A percentile compares a stretch with the other conserved stretches of the same genome.
These are phyloP conservation scores for Xylaria sp. DNA, from an alignment of 2,329 filamentous ascomycete species.

Conservation along the genomic window DNA sequence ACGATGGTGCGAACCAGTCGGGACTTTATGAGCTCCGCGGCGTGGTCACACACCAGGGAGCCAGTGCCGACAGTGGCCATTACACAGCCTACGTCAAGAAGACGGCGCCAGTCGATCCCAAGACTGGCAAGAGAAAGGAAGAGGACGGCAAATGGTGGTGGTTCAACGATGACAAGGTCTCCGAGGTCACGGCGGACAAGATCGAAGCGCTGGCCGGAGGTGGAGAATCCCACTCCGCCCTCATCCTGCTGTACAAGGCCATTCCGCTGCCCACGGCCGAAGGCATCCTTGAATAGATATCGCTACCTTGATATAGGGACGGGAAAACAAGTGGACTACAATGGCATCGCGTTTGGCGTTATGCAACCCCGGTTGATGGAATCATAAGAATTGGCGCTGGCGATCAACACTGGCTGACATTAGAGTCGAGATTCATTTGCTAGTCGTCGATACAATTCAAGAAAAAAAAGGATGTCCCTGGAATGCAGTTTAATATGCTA, in stretches of 20 bases:
- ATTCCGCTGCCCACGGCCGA: constrained; percentile 73
- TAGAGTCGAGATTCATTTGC: constrained; percentile 32
- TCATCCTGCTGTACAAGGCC: constrained; percentile 82
- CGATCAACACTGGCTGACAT: constrained; percentile 34
- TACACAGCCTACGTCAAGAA: constrained; percentile 99
- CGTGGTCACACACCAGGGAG: constrained; percentile 95
- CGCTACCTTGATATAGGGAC: neutral
- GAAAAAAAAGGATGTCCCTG: neutral
- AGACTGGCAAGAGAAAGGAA: constrained; percentile 78
- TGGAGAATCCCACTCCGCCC: constrained; percentile 84
- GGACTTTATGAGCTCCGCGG: constrained; percentile 94
- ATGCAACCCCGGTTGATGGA: constrained; percentile 18
- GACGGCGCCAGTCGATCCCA: constrained; percentile 74
- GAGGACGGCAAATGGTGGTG: constrained; percentile 99
- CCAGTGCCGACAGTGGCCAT: constrained; percentile 95
- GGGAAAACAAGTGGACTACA: neutral
- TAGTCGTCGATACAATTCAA: neutral
- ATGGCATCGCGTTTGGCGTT: constrained; percentile 42
- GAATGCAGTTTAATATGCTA: constrained; percentile 11
- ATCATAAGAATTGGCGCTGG: constrained; percentile 21
- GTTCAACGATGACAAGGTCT: constrained; percentile 99
- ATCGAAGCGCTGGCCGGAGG: constrained; percentile 91
- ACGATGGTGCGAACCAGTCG: constrained; percentile 89
- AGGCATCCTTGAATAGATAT: constrained; percentile 49
- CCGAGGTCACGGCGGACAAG: constrained; percentile 90